Percentiles rank a stretch among this genome's conserved stretches.
These are phyloP conservation scores for Candida ortonii DNA, from an alignment of 805 yeast species.

Conservation along the genomic window DNA sequence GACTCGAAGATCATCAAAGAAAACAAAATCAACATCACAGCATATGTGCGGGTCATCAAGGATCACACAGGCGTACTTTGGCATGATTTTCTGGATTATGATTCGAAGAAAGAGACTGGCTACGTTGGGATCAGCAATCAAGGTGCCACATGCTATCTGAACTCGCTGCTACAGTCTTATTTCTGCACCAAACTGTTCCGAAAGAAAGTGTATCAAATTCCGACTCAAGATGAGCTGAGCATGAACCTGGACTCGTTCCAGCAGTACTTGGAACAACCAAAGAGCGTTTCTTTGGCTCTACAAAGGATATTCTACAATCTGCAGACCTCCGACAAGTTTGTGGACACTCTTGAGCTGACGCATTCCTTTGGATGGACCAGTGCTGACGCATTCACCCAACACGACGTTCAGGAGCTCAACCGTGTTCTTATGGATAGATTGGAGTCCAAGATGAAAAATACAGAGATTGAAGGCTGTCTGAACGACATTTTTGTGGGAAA, in stretches of 20 bases:
- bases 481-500: slow-evolving; percentile 90
- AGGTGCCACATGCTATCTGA: slow-evolving; percentile 97
- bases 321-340: slow-evolving; percentile 68
- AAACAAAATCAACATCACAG: slow-evolving; percentile 67
- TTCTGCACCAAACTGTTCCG: slow-evolving; percentile 82
- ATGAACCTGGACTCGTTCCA: slow-evolving; percentile 32
- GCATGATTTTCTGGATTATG: slow-evolving; percentile 82
- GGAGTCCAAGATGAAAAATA: slow-evolving; percentile 88
- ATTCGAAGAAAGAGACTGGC: slow-evolving; percentile 85
- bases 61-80: slow-evolving; percentile 94
- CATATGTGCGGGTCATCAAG: slow-evolving; percentile 68
- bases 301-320: slow-evolving; percentile 85
- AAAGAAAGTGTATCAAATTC: slow-evolving; percentile 83
- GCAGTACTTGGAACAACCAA: slow-evolving; percentile 33
- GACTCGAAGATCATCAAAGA: slow-evolving; percentile 37
- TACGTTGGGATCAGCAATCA: slow-evolving; percentile 92
- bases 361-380: slow-evolving; percentile 96
- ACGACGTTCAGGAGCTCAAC: slow-evolving; percentile 95
- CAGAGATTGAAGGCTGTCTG: slow-evolving; percentile 70
- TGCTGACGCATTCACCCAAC: slow-evolving; percentile 93
- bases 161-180: slow-evolving; percentile 87
- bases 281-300: slow-evolving; percentile 74
- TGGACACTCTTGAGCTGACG: slow-evolving; percentile 84
- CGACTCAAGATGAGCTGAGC: slow-evolving; percentile 57
- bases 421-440: slow-evolving; percentile 93